Base-by-base conservation (phyloP, 2,329 filamentous ascomycete species). In the Xenoacremonium recifei region DNA sequence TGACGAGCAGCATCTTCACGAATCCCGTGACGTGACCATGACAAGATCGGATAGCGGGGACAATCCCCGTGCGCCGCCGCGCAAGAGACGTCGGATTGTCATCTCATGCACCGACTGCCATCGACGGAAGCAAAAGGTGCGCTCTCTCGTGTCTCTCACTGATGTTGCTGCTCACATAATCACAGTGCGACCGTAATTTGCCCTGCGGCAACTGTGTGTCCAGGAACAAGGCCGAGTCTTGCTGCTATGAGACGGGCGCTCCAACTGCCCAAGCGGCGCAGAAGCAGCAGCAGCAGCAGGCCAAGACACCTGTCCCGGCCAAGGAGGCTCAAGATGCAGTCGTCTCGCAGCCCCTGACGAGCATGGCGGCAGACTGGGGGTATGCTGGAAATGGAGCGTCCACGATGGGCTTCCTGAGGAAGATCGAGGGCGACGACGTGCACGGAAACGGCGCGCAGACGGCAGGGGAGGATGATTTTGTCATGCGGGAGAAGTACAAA, bases 101-200 rank as follows among this genome's bases (percentile, higher is more conserved):
- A 79, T 84, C 43, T 82, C 78, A 6, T 84, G 80, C 52, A 79
- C 74, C 10, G 80, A 84, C 57, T 84, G 80, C 51, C 80, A 84
- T 60, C 69, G 80, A 47, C 71, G 80, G 45, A 84, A 84, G 57
- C 78, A 82, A 57, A 80, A 80, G 70, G 76, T 76, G 36, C n/a
- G n/a, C n/a, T n/a, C n/a, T n/a, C n/a, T n/a, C n/a, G n/a, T n/a
- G n/a, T n/a, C n/a, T n/a, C n/a, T n/a, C n/a, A n/a, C n/a, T n/a
- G n/a, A n/a, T n/a, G n/a, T n/a, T n/a, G n/a, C 9, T 34, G 20
- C 32, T 34, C 11, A 34, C 12, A 19, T 11, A 11, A 4, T n/a
- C 33, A 29, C 27, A 80, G 73, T 84, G 80, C 59, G 79, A 84
- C 56, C 73, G 80, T 44, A 70, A 75, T 45, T 66, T 75, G 45